Base-by-base conservation (phyloP, 192 early-diverging fungal species). In the Thamnidium elegans region DNA sequence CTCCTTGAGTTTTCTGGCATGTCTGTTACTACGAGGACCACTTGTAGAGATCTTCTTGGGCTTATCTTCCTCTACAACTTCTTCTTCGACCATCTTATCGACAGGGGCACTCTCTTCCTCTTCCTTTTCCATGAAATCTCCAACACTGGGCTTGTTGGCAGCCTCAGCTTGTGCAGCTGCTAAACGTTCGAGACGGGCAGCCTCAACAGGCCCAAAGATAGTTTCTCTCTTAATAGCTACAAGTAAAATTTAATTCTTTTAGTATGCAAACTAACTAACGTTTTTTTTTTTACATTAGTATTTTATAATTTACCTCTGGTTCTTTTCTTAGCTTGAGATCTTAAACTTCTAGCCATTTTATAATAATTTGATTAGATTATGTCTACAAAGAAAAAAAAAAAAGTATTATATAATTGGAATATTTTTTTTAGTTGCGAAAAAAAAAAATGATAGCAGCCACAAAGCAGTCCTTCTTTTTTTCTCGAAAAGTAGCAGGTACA, bases 161-260 rank as follows among this genome's bases (percentile, higher is more conserved):
- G 71, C 71, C 21, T 63, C 70, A 20, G 65, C 63, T 56, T 76
- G 75, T 48, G 58, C 62, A 23, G 55, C 62, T 13, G 75, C 75
- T 26, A 85, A 59, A 52, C 84, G 75, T 30, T 67, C 65, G 4
- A 78, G 58, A 50, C 83, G 81, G 19, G 75, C 76, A 62, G 74
- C 75, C 55, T 85, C 84, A 34, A 84, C 79, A 53, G 83, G 78
- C 42, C 70, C 71, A 47, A 84, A 87, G 26, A 87, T 51, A 7
- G 58, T 67, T 45, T 81, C 70, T 58, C 85, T 82, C 74, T 84
- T 85, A 63, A 87, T 80, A 26, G 83, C 83, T 73, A 59, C 20
- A 48, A 3, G 20, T 47, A 21, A 26, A 53, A n/a, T 17, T 42
- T n/a, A 55, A 36, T 32, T 10, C 13, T 31, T 30, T 8, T 17